These are phyloP conservation scores for Vitis hybrid DNA, from an alignment of 177 flowering plant genomes.

Conservation along the genomic window DNA sequence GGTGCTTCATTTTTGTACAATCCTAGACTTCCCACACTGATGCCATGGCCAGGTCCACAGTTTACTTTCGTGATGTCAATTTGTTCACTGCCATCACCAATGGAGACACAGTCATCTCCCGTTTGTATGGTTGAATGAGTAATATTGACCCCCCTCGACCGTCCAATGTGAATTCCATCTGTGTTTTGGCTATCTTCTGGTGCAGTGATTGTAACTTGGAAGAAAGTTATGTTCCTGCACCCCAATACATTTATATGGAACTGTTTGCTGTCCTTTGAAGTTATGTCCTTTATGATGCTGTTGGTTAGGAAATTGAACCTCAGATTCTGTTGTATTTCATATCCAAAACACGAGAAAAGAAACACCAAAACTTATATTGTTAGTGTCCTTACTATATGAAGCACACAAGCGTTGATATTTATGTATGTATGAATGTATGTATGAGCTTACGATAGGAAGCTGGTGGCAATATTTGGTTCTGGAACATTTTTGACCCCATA, in stretches of 20 bases:
- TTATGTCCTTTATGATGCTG: constrained; percentile 16
- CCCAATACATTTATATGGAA: constrained; percentile 35
- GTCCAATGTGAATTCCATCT: constrained; percentile 46
- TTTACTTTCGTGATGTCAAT: constrained; percentile 17
- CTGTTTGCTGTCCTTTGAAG: constrained; percentile 30
- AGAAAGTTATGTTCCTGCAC: constrained; percentile 25
- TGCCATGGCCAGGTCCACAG: constrained; percentile 41
- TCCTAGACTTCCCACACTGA: constrained; percentile 41
- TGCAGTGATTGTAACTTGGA: constrained; percentile 17
- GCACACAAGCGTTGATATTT: neutral
- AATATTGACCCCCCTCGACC: constrained; percentile 20
- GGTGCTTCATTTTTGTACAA: constrained; percentile 20
- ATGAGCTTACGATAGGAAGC: constrained; percentile 22
- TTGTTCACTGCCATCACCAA: constrained; percentile 31
- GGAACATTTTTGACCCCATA: constrained; percentile 26
- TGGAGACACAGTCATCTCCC: constrained; percentile 49
- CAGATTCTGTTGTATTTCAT: constrained; percentile 21
- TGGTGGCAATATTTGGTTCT: constrained; percentile 13
- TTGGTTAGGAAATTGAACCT: constrained; percentile 31
- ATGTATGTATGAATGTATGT: neutral
- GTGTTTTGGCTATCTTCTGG: constrained; percentile 38
- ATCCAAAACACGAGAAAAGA: neutral
- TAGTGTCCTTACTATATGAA: neutral
- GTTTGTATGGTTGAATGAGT: constrained; percentile 22
- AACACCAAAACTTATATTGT: neutral